Evolutionary conservation across 1,284 basidiomycete species (phyloP), one percentile per base, ranked within the genome.

Genomic region (Serendipita sp.): DNA sequence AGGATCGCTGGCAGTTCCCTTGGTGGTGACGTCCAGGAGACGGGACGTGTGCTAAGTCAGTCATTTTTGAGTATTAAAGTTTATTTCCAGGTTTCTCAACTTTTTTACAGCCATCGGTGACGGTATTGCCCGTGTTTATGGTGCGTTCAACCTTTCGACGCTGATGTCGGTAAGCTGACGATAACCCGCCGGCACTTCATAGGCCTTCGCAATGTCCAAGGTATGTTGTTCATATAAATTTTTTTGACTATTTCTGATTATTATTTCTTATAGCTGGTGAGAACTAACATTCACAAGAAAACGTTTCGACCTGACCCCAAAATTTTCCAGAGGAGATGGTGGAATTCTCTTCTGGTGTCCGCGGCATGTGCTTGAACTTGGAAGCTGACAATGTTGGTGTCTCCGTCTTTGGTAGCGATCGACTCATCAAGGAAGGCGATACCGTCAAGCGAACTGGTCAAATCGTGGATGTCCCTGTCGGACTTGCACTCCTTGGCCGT

Each of bases 311-410:
- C 60, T 41, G 30, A 13, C 15, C 43, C 42, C 62, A 32, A 58
- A 60, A 22, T 26, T 10, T 42, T 65, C 62, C 90, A 80, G 95
- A 99, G 80, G 95, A 99, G 86, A 98, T 99, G 95, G 95, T 99
- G 83, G 95, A 99, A 83, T 99, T 99, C 85, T 92, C 94, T 65
- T 98, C 95, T 64, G 95, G 95, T 80, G 86, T 99, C 73, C 91
- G 91, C 74, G 92, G 91, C 80, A 96, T 97, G 93, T 94, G 91
- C 78, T 81, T 99, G 76, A 99, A 99, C 89, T 89, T 99, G 85
- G 95, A 99, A 81, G 92, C 94, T 79, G 95, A 98, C 89, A 95
- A 97, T 74, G 94, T 98, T 80, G 95, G 95, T 93, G 92, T 99
- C 73, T 93, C 95, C 81, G 94, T 98, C 81, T 98, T 99, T 82